Percentiles rank a stretch among this genome's conserved stretches.
Conservation (phyloP, 257 asterid genomes). For the Striga asiatica region DNA sequence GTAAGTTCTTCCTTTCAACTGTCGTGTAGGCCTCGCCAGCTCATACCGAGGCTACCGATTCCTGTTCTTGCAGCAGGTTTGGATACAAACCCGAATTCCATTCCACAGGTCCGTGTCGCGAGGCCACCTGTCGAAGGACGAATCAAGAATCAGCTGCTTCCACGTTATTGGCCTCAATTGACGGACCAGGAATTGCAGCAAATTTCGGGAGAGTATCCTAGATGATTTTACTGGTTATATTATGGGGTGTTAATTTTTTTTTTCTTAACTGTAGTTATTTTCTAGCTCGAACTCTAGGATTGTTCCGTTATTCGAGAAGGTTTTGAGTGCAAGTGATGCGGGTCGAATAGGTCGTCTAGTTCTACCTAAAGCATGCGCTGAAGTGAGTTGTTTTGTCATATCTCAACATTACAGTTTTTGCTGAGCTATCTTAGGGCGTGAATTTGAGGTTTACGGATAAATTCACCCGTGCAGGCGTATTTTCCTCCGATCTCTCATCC, state of each 20-base stretch:
- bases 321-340: slow-evolving; percentile 97
- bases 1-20: slow-evolving; percentile 44
- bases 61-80: slow-evolving; percentile 38
- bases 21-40: slow-evolving; percentile 50
- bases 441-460: no score
- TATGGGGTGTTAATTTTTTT: not conserved
- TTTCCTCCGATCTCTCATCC: slow-evolving; percentile 95
- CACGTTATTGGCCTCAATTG: slow-evolving; percentile 97
- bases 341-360: slow-evolving; percentile 97
- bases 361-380: slow-evolving; percentile 99
- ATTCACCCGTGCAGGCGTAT: slow-evolving; percentile 63
- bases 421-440: no score
- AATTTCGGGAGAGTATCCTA: slow-evolving; percentile 97
- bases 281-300: slow-evolving; percentile 79
- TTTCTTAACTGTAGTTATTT: slow-evolving; percentile 42
- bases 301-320: slow-evolving; percentile 91
- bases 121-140: slow-evolving; percentile 97
- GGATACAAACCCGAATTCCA: slow-evolving; percentile 36
- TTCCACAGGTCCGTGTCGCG: slow-evolving; percentile 72
- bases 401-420: no score
- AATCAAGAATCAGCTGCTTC: slow-evolving; percentile 85
- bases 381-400: no score
- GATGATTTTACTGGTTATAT: not conserved
- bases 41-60: slow-evolving; percentile 61
- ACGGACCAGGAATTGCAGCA: slow-evolving; percentile 92